phyloP scores from a whole-genome alignment of 2,329 filamentous ascomycete genomes.

The Fusarium musae region DNA sequence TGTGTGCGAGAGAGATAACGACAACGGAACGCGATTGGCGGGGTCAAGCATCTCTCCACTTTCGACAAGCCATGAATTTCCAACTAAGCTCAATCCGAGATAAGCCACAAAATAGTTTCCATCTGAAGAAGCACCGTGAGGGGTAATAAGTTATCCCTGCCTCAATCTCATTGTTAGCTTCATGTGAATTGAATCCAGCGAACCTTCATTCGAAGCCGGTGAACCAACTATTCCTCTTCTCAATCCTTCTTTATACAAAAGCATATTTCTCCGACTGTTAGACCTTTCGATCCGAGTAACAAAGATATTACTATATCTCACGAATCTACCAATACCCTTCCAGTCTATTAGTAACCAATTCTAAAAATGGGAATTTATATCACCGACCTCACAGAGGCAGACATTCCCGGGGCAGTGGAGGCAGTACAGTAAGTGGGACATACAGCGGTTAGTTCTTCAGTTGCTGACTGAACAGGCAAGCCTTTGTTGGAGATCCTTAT shows the following conservation, averaged over 20 bases:
- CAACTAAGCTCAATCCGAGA: not conserved
- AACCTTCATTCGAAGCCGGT: not conserved
- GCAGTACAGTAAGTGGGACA: slow-evolving; percentile 64
- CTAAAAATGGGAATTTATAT: slow-evolving; percentile 63
- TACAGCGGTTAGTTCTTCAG: accelerated
- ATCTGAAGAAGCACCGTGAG: not conserved
- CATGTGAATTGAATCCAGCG: not conserved
- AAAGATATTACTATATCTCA: not conserved
- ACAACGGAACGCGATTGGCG: not conserved
- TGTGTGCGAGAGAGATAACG: not conserved
- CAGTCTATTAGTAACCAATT: too few relatives aligned
- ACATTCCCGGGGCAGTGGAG: slow-evolving; percentile 72
- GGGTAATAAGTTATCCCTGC: not conserved
- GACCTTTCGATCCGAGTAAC: too few relatives aligned
- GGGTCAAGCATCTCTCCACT: not conserved
- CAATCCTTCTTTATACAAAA: not conserved
- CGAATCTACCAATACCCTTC: not conserved
- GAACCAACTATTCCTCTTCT: too few relatives aligned
- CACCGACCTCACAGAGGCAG: slow-evolving; percentile 63
- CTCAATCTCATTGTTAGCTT: not conserved
- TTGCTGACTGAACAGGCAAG: slow-evolving; percentile 50
- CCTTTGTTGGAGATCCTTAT: slow-evolving; percentile 75
- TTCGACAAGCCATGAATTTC: not conserved
- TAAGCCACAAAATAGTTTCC: not conserved
- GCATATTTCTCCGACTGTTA: accelerated